These are phyloP conservation scores for Avena insularis DNA, from an alignment of 176 grass and related monocot species.

Conservation along the genomic window DNA sequence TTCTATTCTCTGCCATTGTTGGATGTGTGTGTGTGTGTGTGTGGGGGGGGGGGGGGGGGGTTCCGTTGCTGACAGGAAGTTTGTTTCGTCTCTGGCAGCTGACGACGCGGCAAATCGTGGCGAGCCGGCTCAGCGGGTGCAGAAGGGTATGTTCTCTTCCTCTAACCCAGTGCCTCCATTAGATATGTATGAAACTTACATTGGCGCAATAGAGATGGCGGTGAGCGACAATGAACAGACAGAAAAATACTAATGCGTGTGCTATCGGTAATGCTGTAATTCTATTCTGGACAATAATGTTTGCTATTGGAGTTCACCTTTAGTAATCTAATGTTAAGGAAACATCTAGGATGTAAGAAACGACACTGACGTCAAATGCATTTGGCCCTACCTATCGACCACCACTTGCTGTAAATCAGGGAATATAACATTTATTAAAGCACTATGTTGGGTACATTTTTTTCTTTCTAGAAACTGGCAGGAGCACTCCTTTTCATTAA, in stretches of 20 bases:
- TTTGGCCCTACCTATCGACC: not conserved
- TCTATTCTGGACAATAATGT: not conserved
- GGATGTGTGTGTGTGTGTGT: not conserved
- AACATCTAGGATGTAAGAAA: not conserved
- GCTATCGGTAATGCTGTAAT: not conserved
- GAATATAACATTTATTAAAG: not conserved
- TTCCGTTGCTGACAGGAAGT: not conserved
- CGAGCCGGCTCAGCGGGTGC: slow-evolving; percentile 65
- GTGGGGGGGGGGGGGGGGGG: too few relatives aligned
- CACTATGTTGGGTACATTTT: not conserved
- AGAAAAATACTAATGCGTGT: too few relatives aligned
- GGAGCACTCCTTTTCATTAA: too few relatives aligned
- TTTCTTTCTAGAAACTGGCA: too few relatives aligned
- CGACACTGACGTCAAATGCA: not conserved
- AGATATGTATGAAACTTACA: not conserved
- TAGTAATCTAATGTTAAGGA: not conserved
- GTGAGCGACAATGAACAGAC: too few relatives aligned
- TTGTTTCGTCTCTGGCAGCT: slow-evolving; percentile 50
- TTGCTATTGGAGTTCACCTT: not conserved
- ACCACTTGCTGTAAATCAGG: not conserved
- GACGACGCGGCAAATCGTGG: slow-evolving; percentile 59
- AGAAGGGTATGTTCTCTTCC: slow-evolving; percentile 61
- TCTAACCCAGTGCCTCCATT: not conserved
- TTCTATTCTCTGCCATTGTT: not conserved
- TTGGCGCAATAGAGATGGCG: not conserved